Evolutionary conservation across 2,329 filamentous ascomycete species (phyloP).

Genomic region (Stylonectria norvegica): DNA sequence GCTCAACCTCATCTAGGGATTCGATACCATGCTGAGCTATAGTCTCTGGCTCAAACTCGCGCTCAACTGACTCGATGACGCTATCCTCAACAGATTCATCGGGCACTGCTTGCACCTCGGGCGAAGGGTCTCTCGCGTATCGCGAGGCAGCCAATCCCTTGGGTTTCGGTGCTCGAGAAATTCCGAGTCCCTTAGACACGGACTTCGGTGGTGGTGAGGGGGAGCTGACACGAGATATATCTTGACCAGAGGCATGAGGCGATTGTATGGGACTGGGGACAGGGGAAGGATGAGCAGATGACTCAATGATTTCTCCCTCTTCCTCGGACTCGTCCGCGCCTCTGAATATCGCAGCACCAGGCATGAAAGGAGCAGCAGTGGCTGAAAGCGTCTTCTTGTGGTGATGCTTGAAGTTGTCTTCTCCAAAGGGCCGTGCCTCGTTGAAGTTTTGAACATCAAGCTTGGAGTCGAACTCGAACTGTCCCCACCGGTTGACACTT

Average conservation of each 20-base stretch:
- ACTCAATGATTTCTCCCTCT: constrained; percentile 19
- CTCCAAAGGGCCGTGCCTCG: constrained; percentile 48
- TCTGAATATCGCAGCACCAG: constrained; percentile 35
- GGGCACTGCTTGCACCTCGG: constrained; percentile 22
- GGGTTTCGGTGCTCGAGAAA: constrained; percentile 46
- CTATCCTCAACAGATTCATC: constrained; percentile 19
- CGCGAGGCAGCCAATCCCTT: constrained; percentile 44
- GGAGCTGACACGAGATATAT: constrained; percentile 19
- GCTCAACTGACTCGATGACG: constrained; percentile 30
- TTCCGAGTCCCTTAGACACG: constrained; percentile 34
- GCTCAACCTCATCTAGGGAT: too few species aligned
- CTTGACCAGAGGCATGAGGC: constrained; percentile 18
- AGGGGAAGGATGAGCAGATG: too few species aligned
- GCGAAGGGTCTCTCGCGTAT: constrained; percentile 41
- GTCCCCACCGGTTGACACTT: constrained; percentile 44
- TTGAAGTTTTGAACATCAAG: constrained; percentile 49
- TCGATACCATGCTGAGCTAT: too few species aligned
- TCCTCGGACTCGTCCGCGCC: constrained; percentile 20
- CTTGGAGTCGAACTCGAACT: constrained; percentile 57
- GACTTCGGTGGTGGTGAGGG: constrained; percentile 30
- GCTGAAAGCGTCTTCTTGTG: constrained; percentile 58
- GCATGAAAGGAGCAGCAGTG: constrained; percentile 65
- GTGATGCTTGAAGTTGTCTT: constrained; percentile 41
- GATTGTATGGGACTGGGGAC: constrained; percentile 17
- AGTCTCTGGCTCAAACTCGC: constrained; percentile 19